Percentiles rank a stretch among this genome's conserved stretches.
Evolutionary conservation across 2,329 filamentous ascomycete genomes (phyloP).

Genomic region (Claviceps capensis): DNA sequence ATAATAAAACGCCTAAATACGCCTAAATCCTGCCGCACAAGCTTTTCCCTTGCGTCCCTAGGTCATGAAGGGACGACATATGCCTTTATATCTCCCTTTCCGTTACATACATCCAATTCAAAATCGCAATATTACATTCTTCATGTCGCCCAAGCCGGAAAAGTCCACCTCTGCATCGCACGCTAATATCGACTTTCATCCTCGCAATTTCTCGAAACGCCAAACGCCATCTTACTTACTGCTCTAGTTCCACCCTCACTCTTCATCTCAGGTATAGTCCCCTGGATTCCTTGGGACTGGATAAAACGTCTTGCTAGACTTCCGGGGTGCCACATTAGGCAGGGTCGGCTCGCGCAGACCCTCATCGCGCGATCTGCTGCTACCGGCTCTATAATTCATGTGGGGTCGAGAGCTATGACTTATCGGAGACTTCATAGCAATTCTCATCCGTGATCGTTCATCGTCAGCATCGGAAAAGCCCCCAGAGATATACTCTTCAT

Average conservation of each 20-base stretch:
- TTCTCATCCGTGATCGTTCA: constrained; percentile 38
- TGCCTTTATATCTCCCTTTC: no score
- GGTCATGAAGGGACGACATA: no score
- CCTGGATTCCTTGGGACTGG: constrained; percentile 21
- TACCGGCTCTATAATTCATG: constrained; percentile 17
- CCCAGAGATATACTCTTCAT: constrained; percentile 63
- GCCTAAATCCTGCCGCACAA: not conserved
- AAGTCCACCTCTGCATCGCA: no score
- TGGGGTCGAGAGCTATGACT: constrained; percentile 39
- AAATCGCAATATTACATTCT: no score
- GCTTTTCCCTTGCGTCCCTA: not conserved
- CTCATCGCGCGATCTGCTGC: constrained; percentile 21
- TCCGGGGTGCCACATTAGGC: constrained; percentile 27
- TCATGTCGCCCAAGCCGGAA: no score
- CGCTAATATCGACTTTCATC: no score
- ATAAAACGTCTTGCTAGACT: constrained; percentile 21
- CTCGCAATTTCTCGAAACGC: no score
- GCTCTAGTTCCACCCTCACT: not conserved
- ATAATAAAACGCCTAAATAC: no score
- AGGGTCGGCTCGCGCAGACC: constrained; percentile 20
- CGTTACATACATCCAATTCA: no score
- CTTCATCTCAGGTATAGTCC: constrained; percentile 17
- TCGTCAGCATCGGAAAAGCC: constrained; percentile 69
- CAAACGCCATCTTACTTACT: no score
- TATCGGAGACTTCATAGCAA: constrained; percentile 45